These are phyloP conservation scores for Blastomyces emzantsi DNA, from an alignment of 2,329 filamentous ascomycete species.

Conservation along the genomic window DNA sequence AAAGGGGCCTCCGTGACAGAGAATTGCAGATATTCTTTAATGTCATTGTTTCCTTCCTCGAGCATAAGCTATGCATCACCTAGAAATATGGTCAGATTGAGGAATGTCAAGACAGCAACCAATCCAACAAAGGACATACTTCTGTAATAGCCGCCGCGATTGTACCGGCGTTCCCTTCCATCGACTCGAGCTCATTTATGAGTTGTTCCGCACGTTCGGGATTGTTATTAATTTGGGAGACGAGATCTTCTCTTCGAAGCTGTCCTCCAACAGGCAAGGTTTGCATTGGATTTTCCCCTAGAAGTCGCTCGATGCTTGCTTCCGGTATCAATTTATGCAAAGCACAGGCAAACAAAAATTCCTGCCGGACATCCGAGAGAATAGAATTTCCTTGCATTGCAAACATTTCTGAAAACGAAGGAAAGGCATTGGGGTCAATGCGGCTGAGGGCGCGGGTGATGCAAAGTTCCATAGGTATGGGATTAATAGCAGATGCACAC, in stretches of 20 bases:
- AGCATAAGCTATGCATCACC: slow-evolving; percentile 49
- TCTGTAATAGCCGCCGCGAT: slow-evolving; percentile 70
- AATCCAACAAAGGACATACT: slow-evolving; percentile 32
- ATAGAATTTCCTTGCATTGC: slow-evolving; percentile 51
- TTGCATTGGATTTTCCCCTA: slow-evolving; percentile 78
- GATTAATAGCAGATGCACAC: slow-evolving; percentile 48
- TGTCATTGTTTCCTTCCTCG: slow-evolving; percentile 53
- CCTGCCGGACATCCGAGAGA: slow-evolving; percentile 59
- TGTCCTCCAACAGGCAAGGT: slow-evolving; percentile 64
- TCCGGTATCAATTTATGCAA: slow-evolving; percentile 77
- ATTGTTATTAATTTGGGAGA: slow-evolving; percentile 68
- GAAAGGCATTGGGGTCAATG: slow-evolving; percentile 54
- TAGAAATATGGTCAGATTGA: slow-evolving; percentile 16
- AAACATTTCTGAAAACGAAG: slow-evolving; percentile 56
- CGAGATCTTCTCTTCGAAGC: slow-evolving; percentile 67
- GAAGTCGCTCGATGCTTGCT: slow-evolving; percentile 64
- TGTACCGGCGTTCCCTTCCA: slow-evolving; percentile 85
- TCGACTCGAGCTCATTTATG: slow-evolving; percentile 73
- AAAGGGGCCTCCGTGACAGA: slow-evolving; percentile 46
- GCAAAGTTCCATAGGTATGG: slow-evolving; percentile 53
- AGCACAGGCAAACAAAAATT: slow-evolving; percentile 86
- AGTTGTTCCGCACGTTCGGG: slow-evolving; percentile 65
- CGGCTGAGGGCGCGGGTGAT: slow-evolving; percentile 57
- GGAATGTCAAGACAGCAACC: slow-evolving; percentile 10
- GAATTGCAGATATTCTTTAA: slow-evolving; percentile 52